These are phyloP conservation scores for Lepraria neglecta DNA, from an alignment of 495 filamentous ascomycete genomes.

Conservation along the genomic window DNA sequence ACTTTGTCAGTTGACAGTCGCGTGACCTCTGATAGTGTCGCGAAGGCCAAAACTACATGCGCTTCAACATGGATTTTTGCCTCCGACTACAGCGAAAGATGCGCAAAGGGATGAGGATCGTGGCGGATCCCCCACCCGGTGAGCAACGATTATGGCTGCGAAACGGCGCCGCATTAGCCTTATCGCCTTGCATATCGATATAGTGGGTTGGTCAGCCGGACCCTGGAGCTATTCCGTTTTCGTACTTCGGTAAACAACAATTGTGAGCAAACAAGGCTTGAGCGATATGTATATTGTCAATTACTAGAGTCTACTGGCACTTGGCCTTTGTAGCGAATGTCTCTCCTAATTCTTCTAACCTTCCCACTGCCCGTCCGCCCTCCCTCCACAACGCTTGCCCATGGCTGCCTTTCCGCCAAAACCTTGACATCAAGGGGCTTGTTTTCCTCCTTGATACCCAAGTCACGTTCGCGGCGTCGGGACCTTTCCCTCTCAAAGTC, in stretches of 20 bases:
- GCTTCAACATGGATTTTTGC: not conserved
- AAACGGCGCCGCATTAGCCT: not conserved
- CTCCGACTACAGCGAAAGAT: too few relatives aligned
- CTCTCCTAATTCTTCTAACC: slow-evolving; percentile 33
- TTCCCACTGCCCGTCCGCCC: slow-evolving; percentile 26
- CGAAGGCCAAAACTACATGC: not conserved
- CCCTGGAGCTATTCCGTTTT: too few relatives aligned
- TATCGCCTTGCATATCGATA: slow-evolving; percentile 11
- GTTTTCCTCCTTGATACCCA: slow-evolving; percentile 20
- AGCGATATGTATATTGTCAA: not conserved
- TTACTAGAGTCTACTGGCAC: not conserved
- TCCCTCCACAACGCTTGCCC: slow-evolving; percentile 26
- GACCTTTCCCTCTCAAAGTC: slow-evolving; percentile 16
- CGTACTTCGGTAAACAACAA: too few relatives aligned
- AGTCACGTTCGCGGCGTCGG: slow-evolving; percentile 11
- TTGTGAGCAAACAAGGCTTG: too few relatives aligned
- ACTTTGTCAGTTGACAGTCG: not conserved
- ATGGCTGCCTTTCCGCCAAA: slow-evolving; percentile 27
- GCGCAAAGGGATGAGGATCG: too few relatives aligned
- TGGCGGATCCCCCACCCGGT: too few relatives aligned
- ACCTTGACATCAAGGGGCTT: slow-evolving; percentile 15
- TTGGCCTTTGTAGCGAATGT: slow-evolving; percentile 17
- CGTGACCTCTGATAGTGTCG: too few relatives aligned
- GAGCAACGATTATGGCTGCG: too few relatives aligned
- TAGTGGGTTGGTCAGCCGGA: too few relatives aligned